Conservation (phyloP, 345 rosid species). For the Brassica carinata region DNA sequence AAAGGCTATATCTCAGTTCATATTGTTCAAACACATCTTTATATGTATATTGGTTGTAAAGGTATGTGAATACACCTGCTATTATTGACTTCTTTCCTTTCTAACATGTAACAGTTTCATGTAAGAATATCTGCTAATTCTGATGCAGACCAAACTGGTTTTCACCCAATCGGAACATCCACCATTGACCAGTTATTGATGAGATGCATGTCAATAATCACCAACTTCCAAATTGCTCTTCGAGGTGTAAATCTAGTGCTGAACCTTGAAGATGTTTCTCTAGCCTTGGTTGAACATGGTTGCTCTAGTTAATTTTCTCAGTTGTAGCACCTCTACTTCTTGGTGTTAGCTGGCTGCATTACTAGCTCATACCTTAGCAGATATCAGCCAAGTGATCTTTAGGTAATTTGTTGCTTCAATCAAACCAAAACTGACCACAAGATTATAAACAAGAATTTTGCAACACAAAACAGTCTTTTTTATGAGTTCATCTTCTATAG, state of each 20-base stretch:
- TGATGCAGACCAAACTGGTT: background rate
- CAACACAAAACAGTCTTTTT: background rate
- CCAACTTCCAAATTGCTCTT: too few species aligned
- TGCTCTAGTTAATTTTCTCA: background rate
- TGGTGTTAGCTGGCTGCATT: background rate
- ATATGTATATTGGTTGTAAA: background rate
- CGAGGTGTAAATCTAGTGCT: background rate
- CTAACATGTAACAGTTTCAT: background rate
- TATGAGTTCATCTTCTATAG: background rate
- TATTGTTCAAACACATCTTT: background rate
- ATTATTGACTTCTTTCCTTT: background rate
- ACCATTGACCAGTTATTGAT: background rate
- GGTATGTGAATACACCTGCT: background rate
- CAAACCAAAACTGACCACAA: conserved; percentile 1
- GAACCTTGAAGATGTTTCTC: background rate
- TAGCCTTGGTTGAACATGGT: background rate
- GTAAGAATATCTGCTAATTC: background rate
- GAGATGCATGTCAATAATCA: background rate
- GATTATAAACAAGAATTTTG: background rate
- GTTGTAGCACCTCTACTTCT: background rate
- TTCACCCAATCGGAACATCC: background rate
- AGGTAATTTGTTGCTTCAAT: background rate
- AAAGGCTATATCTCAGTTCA: conserved; percentile 29
- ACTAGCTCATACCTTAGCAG: background rate
- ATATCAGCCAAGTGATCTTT: background rate